Evolutionary conservation across 73 alveolate species (phyloP).

Genomic region (Symbiodinium pilosum): DNA sequence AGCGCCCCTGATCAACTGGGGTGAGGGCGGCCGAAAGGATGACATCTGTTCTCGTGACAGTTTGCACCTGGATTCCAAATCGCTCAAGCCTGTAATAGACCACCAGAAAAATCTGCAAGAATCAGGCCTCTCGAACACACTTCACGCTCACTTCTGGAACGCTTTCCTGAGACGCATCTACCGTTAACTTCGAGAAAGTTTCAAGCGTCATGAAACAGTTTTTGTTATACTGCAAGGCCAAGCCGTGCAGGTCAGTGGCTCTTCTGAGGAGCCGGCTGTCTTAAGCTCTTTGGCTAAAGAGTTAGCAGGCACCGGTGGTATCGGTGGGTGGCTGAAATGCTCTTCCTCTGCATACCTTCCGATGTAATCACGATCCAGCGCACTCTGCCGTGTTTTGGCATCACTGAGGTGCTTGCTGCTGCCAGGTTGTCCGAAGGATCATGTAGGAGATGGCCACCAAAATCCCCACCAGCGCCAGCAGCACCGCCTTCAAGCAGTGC

Average conservation of each 20-base stretch:
- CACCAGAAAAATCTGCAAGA: not conserved
- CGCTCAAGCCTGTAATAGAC: no score
- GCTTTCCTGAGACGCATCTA: not conserved
- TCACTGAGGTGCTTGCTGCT: conserved; percentile 6
- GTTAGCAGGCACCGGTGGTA: no score
- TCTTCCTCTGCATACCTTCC: conserved; percentile 69
- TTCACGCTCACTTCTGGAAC: not conserved
- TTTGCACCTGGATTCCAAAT: not conserved
- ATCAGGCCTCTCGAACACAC: not conserved
- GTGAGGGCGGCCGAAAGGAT: conserved; percentile 1
- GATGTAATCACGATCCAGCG: no score
- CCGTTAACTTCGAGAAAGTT: no score
- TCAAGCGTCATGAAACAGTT: no score
- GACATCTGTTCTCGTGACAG: not conserved
- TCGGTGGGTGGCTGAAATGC: conserved; percentile 5
- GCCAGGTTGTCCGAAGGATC: conserved; percentile 78
- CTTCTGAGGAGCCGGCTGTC: no score
- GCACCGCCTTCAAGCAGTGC: conserved; percentile 11
- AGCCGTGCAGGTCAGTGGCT: no score
- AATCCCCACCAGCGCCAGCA: conserved; percentile 59
- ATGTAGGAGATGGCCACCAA: conserved; percentile 71
- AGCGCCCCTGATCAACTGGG: not conserved
- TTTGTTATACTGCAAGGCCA: no score
- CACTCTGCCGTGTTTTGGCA: not conserved
- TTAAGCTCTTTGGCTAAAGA: no score